phyloP scores from a whole-genome alignment of 2,329 filamentous ascomycete species.

The Aureobasidium sp. region DNA sequence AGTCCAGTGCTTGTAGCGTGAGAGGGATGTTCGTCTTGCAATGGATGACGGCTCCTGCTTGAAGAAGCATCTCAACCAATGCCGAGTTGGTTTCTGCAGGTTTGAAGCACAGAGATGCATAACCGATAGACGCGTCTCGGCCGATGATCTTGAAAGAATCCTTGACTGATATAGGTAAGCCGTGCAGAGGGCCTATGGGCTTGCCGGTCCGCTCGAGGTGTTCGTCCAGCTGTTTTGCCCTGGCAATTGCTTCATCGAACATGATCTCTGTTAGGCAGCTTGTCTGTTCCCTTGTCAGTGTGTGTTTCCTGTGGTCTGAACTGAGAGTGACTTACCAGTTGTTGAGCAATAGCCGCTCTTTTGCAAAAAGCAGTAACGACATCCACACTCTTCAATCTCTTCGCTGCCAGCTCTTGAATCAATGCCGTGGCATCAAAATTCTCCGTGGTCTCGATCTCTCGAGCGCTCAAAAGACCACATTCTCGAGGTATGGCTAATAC shows the following conservation, averaged over 20 bases:
- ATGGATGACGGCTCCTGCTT: constrained; percentile 40
- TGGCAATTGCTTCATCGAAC: constrained; percentile 28
- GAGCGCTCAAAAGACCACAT: constrained; percentile 30
- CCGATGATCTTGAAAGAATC: constrained; percentile 33
- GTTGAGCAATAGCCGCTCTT: constrained; percentile 39
- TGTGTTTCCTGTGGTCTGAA: neutral
- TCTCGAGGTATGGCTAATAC: constrained; percentile 43
- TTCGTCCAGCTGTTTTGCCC: constrained; percentile 34
- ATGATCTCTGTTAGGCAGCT: constrained; percentile 40
- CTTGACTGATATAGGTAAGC: constrained; percentile 44
- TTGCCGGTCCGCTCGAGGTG: constrained; percentile 29
- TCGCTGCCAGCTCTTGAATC: constrained; percentile 3
- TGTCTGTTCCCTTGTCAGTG: constrained; percentile 16
- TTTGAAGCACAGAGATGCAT: constrained; percentile 35
- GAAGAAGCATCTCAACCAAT: constrained; percentile 36
- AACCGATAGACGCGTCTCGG: constrained; percentile 32
- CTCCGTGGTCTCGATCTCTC: constrained; percentile 7
- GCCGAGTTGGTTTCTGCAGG: constrained; percentile 31
- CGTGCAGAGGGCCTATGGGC: constrained; percentile 39
- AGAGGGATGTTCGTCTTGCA: constrained; percentile 49
- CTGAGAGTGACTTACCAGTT: constrained; percentile 21
- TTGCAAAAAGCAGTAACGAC: constrained; percentile 38
- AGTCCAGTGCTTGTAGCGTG: constrained; percentile 43
- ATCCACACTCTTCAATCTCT: constrained; percentile 29
- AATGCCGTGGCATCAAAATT: neutral